Conservation (phyloP, 2,329 filamentous ascomycete genomes). For the Tolypocladium pustulatum region DNA sequence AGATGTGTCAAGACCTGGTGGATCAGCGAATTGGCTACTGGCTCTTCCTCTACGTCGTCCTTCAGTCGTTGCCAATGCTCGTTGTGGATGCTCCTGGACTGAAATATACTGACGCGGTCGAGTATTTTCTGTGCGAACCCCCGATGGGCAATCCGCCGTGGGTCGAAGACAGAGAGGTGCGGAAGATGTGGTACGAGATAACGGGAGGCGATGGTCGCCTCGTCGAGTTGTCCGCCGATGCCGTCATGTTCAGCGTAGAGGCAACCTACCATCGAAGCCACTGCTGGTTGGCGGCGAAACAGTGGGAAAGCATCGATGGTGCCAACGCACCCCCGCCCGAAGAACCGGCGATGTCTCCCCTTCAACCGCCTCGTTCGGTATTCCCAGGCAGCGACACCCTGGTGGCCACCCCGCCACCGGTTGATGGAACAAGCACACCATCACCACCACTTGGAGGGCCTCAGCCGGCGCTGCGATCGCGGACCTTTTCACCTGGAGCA, state of each 20-base stretch:
- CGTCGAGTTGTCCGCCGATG: constrained; percentile 49
- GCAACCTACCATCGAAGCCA: constrained; percentile 49
- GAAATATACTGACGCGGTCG: constrained; percentile 58
- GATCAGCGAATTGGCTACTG: constrained; percentile 68
- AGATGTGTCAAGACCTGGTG: constrained; percentile 53
- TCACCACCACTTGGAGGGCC: constrained; percentile 15
- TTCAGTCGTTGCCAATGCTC: constrained; percentile 69
- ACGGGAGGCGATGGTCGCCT: constrained; percentile 47
- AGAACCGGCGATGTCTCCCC: constrained; percentile 25
- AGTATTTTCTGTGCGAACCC: constrained; percentile 73
- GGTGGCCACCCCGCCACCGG: constrained; percentile 9
- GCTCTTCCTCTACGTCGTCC: constrained; percentile 70
- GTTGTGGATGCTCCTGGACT: constrained; percentile 66
- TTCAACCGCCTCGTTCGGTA: constrained; percentile 26
- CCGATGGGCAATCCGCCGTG: constrained; percentile 65
- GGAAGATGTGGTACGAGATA: constrained; percentile 65
- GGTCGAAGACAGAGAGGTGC: constrained; percentile 53
- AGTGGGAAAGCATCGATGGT: constrained; percentile 32
- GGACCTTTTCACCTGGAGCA: constrained; percentile 27
- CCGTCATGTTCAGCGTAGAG: constrained; percentile 50
- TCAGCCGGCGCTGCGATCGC: constrained; percentile 21
- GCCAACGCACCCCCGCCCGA: constrained; percentile 13
- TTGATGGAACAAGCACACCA: constrained; percentile 12
- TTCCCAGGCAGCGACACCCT: constrained; percentile 20
- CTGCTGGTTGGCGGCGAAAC: constrained; percentile 43